Percentiles rank a stretch among this genome's conserved stretches.
Conservation (phyloP, 192 early-diverging fungal genomes). For the Piromyces finnis region DNA sequence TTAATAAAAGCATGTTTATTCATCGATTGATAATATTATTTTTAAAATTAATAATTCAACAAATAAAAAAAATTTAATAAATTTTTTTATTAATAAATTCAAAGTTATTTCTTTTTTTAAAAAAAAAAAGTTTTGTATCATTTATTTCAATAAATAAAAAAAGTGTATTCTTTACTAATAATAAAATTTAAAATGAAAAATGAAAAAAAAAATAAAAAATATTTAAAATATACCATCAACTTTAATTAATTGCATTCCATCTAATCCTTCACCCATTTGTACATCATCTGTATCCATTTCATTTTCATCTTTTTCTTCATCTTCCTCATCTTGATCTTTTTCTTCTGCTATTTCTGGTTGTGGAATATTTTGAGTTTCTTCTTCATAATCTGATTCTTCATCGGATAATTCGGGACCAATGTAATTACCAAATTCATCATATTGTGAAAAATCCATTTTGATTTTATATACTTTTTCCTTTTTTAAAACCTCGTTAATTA, state of each 20-base stretch:
- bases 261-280: background rate
- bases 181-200: no score
- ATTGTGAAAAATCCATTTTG: background rate
- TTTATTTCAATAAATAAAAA: no score
- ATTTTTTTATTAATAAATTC: no score
- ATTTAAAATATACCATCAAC: background rate
- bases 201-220: no score
- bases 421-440: constrained; percentile 49
- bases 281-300: constrained; percentile 1
- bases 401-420: constrained; percentile 84
- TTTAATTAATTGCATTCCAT: background rate
- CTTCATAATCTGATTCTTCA: constrained; percentile 18
- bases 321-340: constrained; percentile 13
- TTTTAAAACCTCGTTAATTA: background rate
- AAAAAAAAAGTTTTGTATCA: no score
- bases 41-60: no score
- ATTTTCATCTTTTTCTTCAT: constrained; percentile 21
- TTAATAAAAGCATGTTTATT: no score
- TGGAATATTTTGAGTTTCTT: background rate
- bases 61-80: no score
- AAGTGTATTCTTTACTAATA: no score
- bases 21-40: no score
- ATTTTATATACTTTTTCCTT: background rate
- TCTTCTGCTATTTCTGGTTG: background rate
- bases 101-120: no score